A percentile compares a stretch with the other conserved stretches of the same genome.
Evolutionary conservation across 345 rosid genomes (phyloP).

Genomic region (Linum lewisii): DNA sequence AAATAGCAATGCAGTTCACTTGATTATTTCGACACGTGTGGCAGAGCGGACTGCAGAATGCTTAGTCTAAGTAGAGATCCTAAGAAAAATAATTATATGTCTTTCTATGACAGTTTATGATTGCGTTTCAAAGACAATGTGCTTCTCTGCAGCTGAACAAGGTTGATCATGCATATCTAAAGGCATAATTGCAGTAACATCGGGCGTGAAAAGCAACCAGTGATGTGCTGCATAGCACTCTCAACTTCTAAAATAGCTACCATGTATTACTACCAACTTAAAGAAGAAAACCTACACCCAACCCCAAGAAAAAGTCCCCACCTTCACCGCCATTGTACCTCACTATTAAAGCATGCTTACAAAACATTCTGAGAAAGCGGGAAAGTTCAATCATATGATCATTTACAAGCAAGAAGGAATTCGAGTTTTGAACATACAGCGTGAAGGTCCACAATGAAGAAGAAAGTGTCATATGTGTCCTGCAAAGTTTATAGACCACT

Average conservation of each 20-base stretch:
- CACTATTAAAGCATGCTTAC: too few species aligned
- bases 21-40: background rate
- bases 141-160: too few species aligned
- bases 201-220: background rate
- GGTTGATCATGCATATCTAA: background rate
- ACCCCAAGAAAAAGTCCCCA: background rate
- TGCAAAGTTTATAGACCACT: slow-evolving; percentile 22
- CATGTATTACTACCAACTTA: background rate
- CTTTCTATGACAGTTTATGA: too few species aligned
- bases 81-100: background rate
- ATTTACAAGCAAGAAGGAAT: background rate
- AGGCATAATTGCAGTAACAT: background rate
- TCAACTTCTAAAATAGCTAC: background rate
- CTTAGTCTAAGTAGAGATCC: background rate
- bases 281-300: background rate
- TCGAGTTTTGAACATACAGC: slow-evolving; percentile 43
- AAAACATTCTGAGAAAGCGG: too few species aligned
- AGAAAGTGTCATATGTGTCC: slow-evolving; percentile 75
- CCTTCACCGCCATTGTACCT: too few species aligned
- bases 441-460: slow-evolving; percentile 77
- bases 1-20: background rate
- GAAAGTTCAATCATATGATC: too few species aligned
- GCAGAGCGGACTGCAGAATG: background rate
- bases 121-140: too few species aligned
- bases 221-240: background rate